Evolutionary conservation across 495 filamentous ascomycete genomes (phyloP).

Genomic region (Lentithecium fluviatile): DNA sequence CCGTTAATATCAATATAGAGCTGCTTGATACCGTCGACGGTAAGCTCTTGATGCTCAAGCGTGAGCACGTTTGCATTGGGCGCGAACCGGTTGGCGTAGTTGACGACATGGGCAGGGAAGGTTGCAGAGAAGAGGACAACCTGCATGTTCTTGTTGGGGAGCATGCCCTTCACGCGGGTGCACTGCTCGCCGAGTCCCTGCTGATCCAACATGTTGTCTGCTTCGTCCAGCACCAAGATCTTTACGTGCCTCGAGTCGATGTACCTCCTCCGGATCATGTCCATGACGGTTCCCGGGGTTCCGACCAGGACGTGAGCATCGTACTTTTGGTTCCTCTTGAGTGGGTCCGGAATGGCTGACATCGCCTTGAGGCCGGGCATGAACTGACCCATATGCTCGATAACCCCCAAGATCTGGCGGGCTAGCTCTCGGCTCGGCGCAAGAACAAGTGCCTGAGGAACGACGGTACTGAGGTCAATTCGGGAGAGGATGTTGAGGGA

Average conservation of each 20-base stretch:
- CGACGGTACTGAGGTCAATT: constrained; percentile 64
- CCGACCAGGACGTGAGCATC: constrained; percentile 79
- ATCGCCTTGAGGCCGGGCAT: constrained; percentile 66
- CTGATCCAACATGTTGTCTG: constrained; percentile 94
- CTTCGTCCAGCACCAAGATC: constrained; percentile 86
- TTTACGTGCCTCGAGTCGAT: constrained; percentile 65
- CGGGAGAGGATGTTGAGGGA: constrained; percentile 86
- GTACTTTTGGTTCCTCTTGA: constrained; percentile 59
- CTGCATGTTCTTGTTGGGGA: constrained; percentile 68
- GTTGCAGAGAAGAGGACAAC: constrained; percentile 95
- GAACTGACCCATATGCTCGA: constrained; percentile 78
- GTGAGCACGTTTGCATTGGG: constrained; percentile 85
- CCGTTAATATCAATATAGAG: constrained; percentile 87
- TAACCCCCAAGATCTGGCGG: constrained; percentile 85
- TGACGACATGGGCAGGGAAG: constrained; percentile 79
- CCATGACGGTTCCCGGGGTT: constrained; percentile 89
- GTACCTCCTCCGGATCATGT: constrained; percentile 71
- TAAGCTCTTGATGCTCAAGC: constrained; percentile 84
- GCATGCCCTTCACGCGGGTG: constrained; percentile 77
- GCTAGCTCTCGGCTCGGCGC: constrained; percentile 93
- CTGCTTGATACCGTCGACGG: constrained; percentile 94
- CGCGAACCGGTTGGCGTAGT: constrained; percentile 75
- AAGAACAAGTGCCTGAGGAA: constrained; percentile 83
- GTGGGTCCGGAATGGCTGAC: constrained; percentile 76
- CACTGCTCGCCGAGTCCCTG: constrained; percentile 95